Evolutionary conservation across 768 basidiomycete genomes (phyloP), one percentile per base, ranked within the genome.

Genomic region (Filobasidium wieringae): DNA sequence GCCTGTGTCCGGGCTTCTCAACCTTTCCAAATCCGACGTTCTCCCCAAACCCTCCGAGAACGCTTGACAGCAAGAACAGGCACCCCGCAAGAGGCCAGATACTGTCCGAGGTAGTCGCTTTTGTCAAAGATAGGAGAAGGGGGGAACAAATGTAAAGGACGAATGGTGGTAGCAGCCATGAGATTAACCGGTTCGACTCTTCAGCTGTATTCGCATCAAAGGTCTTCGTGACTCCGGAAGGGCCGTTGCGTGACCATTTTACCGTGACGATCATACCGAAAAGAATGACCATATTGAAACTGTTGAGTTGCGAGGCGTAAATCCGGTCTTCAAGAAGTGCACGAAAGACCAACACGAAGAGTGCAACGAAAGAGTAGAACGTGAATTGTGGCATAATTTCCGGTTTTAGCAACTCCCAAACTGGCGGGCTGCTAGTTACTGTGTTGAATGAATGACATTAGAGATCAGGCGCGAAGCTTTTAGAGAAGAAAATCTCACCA

Each of bases 91-190:
- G 75, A 6, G 93, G 91, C 90, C 90, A 96, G 63, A 97, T 92
- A 29, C 90, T 90, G 72, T 99, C 95, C 12, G 87, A 87, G 36
- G 93, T 95, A 4, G 92, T 96, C 26, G 92, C 88, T 36, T 88
- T 86, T 29, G 90, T 93, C 68, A 99, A 76, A 5, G 93, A 96
- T 67, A 85, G 82, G 56, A 97, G 77, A 9, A 96, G 86, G 14
- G 95, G 95, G 2, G 91, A 85, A 55, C 96, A 78, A 15, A 90
- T 84, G 77, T 95, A 83, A 59, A 99, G 79, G 7, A 87, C 81
- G 24, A 95, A 80, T 68, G 93, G 87, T 63, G 92, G 86, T 58
- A 96, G 78, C 41, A 96, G 78, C 7, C 86, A 85, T 19, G 47
- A 51, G 32, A 47, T 2, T 33, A 17, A 15, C 33, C 29, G n/a